These are phyloP conservation scores for Didymella arachidicola DNA, from an alignment of 2,329 filamentous ascomycete species.

Conservation along the genomic window DNA sequence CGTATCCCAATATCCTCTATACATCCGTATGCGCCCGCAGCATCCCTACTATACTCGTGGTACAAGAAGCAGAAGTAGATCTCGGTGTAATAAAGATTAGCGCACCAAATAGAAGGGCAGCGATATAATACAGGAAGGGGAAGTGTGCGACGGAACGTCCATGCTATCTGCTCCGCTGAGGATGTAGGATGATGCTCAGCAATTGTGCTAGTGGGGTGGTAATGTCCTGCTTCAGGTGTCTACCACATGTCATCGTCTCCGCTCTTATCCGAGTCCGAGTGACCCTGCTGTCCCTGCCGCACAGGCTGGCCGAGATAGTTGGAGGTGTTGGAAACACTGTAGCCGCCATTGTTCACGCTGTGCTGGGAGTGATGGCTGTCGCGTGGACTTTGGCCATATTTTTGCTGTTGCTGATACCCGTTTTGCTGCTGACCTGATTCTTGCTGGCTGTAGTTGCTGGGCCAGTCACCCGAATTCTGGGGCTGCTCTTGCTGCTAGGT, in stretches of 20 bases:
- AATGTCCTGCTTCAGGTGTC: not conserved
- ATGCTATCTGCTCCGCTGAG: constrained; percentile 14
- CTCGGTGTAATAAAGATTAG: constrained; percentile 16
- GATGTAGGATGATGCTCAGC: constrained; percentile 5
- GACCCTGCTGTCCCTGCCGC: constrained; percentile 37
- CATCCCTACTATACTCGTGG: constrained; percentile 14
- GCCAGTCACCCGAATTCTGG: constrained; percentile 34
- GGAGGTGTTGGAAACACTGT: constrained; percentile 49
- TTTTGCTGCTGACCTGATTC: constrained; percentile 26
- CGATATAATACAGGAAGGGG: constrained; percentile 14
- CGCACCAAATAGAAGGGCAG: constrained; percentile 12
- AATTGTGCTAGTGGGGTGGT: not conserved
- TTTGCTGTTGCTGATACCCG: constrained; percentile 26
- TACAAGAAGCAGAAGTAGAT: constrained; percentile 8
- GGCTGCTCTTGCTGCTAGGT: constrained; percentile 26
- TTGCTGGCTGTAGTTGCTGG: constrained; percentile 27
- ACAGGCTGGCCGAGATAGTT: constrained; percentile 46
- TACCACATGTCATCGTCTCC: constrained; percentile 52
- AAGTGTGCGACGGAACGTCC: constrained; percentile 2
- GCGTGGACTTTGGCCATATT: constrained; percentile 35
- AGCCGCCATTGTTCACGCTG: constrained; percentile 38
- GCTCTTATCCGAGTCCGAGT: constrained; percentile 43
- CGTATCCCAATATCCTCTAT: constrained; percentile 7
- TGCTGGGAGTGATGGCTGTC: constrained; percentile 47
- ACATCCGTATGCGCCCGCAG: constrained; percentile 13